Percentiles rank a stretch among this genome's conserved stretches.
These are phyloP conservation scores for Leccinum huronense DNA, from an alignment of 1,284 basidiomycete genomes.

Conservation along the genomic window DNA sequence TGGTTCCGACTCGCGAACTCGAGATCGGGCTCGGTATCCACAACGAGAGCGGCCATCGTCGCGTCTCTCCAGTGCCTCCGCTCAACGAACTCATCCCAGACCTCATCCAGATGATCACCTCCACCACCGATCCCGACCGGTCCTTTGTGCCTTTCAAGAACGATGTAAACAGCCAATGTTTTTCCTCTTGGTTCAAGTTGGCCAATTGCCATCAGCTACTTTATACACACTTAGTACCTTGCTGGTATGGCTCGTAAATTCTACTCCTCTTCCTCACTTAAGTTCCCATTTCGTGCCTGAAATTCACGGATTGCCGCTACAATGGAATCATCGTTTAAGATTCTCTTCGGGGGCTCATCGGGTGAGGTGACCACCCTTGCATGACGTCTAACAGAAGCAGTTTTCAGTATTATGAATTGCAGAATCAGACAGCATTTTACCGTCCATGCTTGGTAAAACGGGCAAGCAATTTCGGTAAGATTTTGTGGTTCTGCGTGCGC, in stretches of 20 bases:
- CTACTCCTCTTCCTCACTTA: neutral
- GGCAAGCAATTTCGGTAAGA: neutral
- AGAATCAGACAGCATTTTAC: neutral
- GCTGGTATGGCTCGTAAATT: neutral
- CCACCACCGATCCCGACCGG: constrained; percentile 78
- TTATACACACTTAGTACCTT: too few relatives aligned
- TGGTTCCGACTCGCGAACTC: constrained; percentile 54
- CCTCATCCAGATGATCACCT: constrained; percentile 72
- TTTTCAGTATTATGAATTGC: neutral
- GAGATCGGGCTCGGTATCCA: constrained; percentile 92
- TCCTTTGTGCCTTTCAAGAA: constrained; percentile 79
- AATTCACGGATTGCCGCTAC: neutral
- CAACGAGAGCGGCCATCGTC: constrained; percentile 83
- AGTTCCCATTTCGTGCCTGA: neutral
- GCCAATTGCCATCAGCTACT: too few relatives aligned
- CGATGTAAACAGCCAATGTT: constrained; percentile 33
- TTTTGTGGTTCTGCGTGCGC: neutral
- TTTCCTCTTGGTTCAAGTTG: too few relatives aligned
- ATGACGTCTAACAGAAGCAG: neutral
- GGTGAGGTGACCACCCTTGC: too few relatives aligned
- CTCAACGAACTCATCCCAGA: constrained; percentile 69
- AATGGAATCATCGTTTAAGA: too few relatives aligned
- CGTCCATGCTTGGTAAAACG: neutral
- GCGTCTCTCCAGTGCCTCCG: constrained; percentile 69
- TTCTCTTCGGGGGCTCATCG: too few relatives aligned